Base-by-base conservation (phyloP, 192 early-diverging fungal genomes). In the Backusella westeae region DNA sequence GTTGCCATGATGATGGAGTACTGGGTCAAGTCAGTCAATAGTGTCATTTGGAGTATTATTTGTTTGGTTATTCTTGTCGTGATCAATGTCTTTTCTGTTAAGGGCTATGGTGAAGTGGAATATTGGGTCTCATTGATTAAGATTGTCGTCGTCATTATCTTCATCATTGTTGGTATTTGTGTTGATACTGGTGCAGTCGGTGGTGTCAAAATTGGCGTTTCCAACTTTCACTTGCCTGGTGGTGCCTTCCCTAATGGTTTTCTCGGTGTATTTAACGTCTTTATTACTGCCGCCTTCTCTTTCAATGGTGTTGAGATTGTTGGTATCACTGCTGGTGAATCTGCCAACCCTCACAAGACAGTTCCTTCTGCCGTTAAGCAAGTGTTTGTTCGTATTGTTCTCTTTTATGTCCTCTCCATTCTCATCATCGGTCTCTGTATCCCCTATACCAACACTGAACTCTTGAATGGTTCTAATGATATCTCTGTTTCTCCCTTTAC, bases 281-380 rank as follows among this genome's bases (percentile, higher is more conserved):
- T 94, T 71, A 85, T 91, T 73, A 89, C 90, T 44, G 93, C 94
- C 8, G 93, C 90, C 21, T 95, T 94, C 77, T 91, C 94, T 39
- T 92, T 93, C 84, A 90, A 92, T 71, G 94, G 94, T 42, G 93
- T 94, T 4, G 95, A 96, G 75, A 85, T 96, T 44, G 91, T 96
- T 12, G 96, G 94, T 44, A 89, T 97, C 56, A 93, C 94, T 29
- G 94, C 94, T 14, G 96, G 94, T 78, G 94, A 97, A 83, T 89
- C 91, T 46, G 89, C 87, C 52, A 96, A 97, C 84, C 96, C 96
- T 36, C 86, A 87, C 32, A 90, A 91, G 70, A 90, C 90, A 26
- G 90, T 93, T 6, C 92, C 91, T 19, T 82, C 87, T 12, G 92
- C 90, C 14, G 91, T 93, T 26, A 83, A 87, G 39, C 87, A 89